Evolutionary conservation across 192 early-diverging fungal species (phyloP).

Genomic region (Phlyctochytrium bullatum): DNA sequence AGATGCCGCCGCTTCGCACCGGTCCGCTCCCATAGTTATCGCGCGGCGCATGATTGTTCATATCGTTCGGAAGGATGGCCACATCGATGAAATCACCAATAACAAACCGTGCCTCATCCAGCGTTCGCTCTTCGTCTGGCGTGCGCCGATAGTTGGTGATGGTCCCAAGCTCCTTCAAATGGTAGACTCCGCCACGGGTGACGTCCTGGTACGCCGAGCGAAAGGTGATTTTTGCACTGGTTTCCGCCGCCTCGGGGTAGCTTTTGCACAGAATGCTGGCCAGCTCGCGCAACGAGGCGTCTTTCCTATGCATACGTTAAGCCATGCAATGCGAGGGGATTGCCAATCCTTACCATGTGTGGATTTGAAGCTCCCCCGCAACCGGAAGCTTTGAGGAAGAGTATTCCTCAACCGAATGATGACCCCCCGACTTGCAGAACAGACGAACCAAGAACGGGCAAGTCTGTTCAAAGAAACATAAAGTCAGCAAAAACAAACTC

Average conservation of each 20-base stretch:
- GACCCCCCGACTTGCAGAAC: conserved; percentile 37
- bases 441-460: conserved; percentile 61
- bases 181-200: conserved; percentile 31
- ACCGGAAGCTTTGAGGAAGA: conserved; percentile 36
- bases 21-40: no score
- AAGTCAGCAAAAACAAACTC: not conserved
- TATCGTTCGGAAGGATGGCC: conserved; percentile 30
- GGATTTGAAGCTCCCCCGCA: conserved; percentile 47
- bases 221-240: conserved; percentile 46
- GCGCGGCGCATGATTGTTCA: no score
- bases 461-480: conserved; percentile 27
- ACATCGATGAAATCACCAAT: conserved; percentile 63
- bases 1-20: no score
- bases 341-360: conserved; percentile 51
- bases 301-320: conserved; percentile 39
- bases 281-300: conserved; percentile 61
- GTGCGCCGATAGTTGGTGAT: conserved; percentile 31
- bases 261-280: conserved; percentile 50
- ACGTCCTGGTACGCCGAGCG: conserved; percentile 46
- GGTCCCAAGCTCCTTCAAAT: conserved; percentile 40
- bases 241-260: conserved; percentile 36
- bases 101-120: conserved; percentile 50
- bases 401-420: conserved; percentile 40
- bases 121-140: conserved; percentile 43
- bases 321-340: not conserved